Base-by-base conservation (phyloP, 352 stramenopile species). In the Phytophthora rubi region DNA sequence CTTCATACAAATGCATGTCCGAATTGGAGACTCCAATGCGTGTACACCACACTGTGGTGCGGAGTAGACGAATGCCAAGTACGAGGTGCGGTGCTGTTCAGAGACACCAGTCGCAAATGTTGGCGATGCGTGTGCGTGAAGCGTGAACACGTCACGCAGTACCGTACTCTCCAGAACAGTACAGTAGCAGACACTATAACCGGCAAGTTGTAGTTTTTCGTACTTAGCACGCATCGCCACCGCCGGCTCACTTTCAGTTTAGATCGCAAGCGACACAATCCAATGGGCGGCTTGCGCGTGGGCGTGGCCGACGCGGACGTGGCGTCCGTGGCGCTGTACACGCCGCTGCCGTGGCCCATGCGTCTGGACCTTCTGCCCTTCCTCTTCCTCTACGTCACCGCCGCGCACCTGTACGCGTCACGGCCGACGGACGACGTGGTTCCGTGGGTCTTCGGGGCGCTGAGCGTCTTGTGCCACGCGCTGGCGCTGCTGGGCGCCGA, bases 321-420 rank as follows among this genome's bases (percentile, higher is more conserved):
- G 54, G 68, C 67, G 44, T 68, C 62, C 33, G 75, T 92, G 33
- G 72, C 71, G 68, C 80, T 95, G 44, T 91, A 91, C 59, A 73
- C 76, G 69, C 82, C 85, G 66, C 73, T 95, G 49, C 87, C 87
- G 35, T 77, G 59, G 70, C 39, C 70, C 13, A 70, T 91, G 62
- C 85, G 85, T 4, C 79, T 93, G 49, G 81, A 93, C 65, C 65
- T 91, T 53, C 59, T 90, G 30, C 86, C 86, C 7, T 93, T 93
- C 68, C n/a, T 82, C 39, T 75, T 91, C 56, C 69, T 93, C 18
- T 91, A 93, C 63, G 70, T 59, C 55, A 90, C 83, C 37, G 80
- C 80, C 37, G 61, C 86, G 47, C 91, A 90, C 57, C 72, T 89
- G 53, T 92, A 86, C 70, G 54, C 68, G 23, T 51, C 88, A 45